Evolutionary conservation across 2,329 filamentous ascomycete species (phyloP).

Genomic region (Neospermospora avenae): DNA sequence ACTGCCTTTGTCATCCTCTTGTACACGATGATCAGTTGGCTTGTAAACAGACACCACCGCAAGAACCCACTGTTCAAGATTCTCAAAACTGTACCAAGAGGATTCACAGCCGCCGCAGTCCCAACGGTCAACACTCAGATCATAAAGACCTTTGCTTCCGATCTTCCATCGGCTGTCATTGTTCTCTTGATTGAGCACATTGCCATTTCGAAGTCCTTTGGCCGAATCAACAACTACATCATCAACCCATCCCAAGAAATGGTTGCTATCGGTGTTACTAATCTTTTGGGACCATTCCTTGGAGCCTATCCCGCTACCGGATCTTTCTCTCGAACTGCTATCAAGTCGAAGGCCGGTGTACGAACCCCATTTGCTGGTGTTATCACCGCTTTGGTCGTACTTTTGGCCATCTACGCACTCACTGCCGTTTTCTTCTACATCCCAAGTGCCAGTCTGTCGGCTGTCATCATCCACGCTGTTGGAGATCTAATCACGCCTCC

Average conservation of each 20-base stretch:
- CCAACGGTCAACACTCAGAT: slow-evolving; percentile 66
- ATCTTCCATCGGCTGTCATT: slow-evolving; percentile 83
- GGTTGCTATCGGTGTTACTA: slow-evolving; percentile 88
- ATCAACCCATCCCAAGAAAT: slow-evolving; percentile 96
- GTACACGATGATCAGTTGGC: slow-evolving; percentile 87
- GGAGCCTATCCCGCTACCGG: slow-evolving; percentile 91
- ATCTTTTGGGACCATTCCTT: slow-evolving; percentile 86
- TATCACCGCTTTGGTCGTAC: slow-evolving; percentile 79
- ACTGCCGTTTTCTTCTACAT: slow-evolving; percentile 93
- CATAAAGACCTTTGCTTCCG: slow-evolving; percentile 62
- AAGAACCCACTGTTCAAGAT: slow-evolving; percentile 68
- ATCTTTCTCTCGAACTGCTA: slow-evolving; percentile 93
- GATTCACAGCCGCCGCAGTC: slow-evolving; percentile 76
- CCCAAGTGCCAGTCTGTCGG: slow-evolving; percentile 73
- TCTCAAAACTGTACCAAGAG: slow-evolving; percentile 73
- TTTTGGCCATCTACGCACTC: slow-evolving; percentile 86
- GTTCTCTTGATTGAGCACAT: slow-evolving; percentile 97
- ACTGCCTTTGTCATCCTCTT: slow-evolving; percentile 89
- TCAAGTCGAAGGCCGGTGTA: slow-evolving; percentile 95
- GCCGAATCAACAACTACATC: slow-evolving; percentile 90
- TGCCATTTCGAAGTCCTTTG: slow-evolving; percentile 95
- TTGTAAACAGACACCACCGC: slow-evolving; percentile 69
- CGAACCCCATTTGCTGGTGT: slow-evolving; percentile 87
- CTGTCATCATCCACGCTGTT: slow-evolving; percentile 94
- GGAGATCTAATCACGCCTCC: slow-evolving; percentile 89